A percentile compares a stretch with the other conserved stretches of the same genome.
Evolutionary conservation across 805 yeast genomes (phyloP).

Genomic region (Teunomyces gatunensis): DNA sequence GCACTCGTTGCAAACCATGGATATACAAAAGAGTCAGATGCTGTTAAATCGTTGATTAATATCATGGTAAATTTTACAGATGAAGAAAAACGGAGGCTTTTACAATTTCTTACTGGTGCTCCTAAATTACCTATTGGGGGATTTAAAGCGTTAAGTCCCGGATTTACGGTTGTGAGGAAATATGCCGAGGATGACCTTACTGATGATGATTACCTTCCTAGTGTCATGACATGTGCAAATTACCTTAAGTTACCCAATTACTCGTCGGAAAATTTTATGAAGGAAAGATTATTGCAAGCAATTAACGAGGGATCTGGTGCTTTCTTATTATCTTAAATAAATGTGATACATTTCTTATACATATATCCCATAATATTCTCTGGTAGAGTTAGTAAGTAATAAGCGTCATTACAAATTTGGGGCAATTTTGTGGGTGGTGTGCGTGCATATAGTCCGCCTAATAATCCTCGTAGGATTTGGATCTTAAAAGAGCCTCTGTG

Average conservation of each 20-base stretch:
- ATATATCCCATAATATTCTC: not conserved
- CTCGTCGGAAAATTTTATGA: conserved; percentile 59
- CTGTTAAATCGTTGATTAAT: conserved; percentile 59
- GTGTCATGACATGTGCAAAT: conserved; percentile 98
- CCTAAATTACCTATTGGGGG: conserved; percentile 95
- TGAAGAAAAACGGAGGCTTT: conserved; percentile 64
- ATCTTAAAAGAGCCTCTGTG: not conserved
- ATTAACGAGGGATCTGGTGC: conserved; percentile 87
- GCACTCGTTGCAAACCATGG: conserved; percentile 88
- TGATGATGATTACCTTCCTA: conserved; percentile 83
- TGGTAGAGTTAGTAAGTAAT: not conserved
- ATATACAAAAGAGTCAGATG: conserved; percentile 64
- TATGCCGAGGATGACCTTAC: conserved; percentile 66
- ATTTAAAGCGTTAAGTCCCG: conserved; percentile 76
- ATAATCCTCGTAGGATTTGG: not conserved
- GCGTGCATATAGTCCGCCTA: not conserved
- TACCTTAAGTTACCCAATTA: conserved; percentile 88
- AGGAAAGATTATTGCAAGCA: conserved; percentile 60
- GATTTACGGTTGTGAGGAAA: conserved; percentile 82
- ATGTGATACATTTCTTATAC: not conserved
- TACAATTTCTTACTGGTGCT: conserved; percentile 89
- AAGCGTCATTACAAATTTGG: not conserved
- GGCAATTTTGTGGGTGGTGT: not conserved
- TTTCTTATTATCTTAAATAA: conserved; percentile 65
- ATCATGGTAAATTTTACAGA: conserved; percentile 55